Evolutionary conservation across 177 flowering plant genomes (phyloP), one percentile per base, ranked within the genome.

Genomic region (Vitis hybrid): DNA sequence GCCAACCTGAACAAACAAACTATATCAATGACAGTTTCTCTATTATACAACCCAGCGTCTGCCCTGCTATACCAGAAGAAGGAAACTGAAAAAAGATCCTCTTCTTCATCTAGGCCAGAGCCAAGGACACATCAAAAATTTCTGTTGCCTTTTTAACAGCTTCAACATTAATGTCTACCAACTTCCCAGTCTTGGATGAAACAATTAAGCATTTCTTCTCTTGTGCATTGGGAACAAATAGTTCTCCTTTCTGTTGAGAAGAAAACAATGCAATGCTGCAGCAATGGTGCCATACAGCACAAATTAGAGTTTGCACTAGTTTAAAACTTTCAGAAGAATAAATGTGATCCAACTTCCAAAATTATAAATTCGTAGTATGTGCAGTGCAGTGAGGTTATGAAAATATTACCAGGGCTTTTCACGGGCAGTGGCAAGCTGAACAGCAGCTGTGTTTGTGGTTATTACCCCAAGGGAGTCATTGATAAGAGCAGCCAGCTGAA

Each of bases 391-490:
- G 29, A 26, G 48, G 26, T 15, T n/a, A 18, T 31, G 18, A 16
- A 19, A 10, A 29, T 22, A 19, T 76, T 68, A 90, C 97, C 95
- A 81, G 10, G 97, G 95, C 72, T 90, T 92, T 50, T 85, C 84
- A 1, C 96, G 91, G 2, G 98, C 94, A 76, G 81, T 77, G 9
- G 98, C 96, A 7, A 93, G 88, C 73, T 90, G 98, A 61, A 93
- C 77, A 5, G 98, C 98, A 13, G 91, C 94, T 49, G 98, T 92
- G 76, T 93, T 93, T 34, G 98, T 93, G 26, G 93, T 81, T 68
- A 92, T 87, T 5, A 93, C 93, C 15, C 97, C 97, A 55, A 82
- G 77, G 1, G 98, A 91, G 61, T 92, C 97, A 74, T 90, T 92
- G 60, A 93, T 86, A 20, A 94, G 84, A 68, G 97, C 97, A 74